Evolutionary conservation across 108 stramenopile species (phyloP).

Genomic region (Schizochytrium sp.): DNA sequence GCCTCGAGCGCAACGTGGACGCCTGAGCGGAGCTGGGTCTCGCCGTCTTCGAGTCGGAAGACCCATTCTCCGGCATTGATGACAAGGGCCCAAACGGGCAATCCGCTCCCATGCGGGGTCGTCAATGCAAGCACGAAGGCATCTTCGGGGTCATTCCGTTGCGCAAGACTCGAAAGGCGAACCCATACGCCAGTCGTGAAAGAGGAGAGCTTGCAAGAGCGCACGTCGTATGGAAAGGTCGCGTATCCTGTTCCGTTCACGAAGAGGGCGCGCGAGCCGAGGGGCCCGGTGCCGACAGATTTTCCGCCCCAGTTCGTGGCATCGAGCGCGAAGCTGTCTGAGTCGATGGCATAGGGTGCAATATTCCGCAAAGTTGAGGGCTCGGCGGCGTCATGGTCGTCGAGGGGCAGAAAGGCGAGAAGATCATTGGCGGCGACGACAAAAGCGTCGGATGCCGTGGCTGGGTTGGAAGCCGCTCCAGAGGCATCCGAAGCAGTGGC

Average conservation of each 20-base stretch:
- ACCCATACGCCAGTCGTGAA: not conserved
- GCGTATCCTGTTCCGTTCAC: not conserved
- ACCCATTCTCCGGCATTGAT: not conserved
- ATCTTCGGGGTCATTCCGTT: not conserved
- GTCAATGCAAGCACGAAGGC: too few species aligned
- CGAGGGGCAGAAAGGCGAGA: not conserved
- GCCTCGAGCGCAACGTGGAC: not conserved
- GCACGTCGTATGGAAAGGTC: not conserved
- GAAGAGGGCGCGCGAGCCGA: not conserved
- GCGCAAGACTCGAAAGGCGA: not conserved
- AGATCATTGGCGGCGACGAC: not conserved
- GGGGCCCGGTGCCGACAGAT: not conserved
- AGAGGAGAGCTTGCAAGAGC: not conserved
- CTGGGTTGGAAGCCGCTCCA: too few species aligned
- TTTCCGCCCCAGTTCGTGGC: not conserved
- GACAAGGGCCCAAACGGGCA: not conserved
- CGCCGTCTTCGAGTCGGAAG: not conserved
- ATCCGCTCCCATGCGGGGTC: too few species aligned
- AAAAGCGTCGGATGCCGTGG: not conserved
- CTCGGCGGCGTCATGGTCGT: not conserved
- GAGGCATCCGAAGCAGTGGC: too few species aligned
- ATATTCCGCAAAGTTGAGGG: not conserved
- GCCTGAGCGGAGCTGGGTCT: not conserved
- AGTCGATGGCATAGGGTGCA: not conserved
- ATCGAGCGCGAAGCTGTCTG: not conserved